These are phyloP conservation scores for Spiromastix sp. DNA, from an alignment of 2,329 filamentous ascomycete genomes.

Conservation along the genomic window DNA sequence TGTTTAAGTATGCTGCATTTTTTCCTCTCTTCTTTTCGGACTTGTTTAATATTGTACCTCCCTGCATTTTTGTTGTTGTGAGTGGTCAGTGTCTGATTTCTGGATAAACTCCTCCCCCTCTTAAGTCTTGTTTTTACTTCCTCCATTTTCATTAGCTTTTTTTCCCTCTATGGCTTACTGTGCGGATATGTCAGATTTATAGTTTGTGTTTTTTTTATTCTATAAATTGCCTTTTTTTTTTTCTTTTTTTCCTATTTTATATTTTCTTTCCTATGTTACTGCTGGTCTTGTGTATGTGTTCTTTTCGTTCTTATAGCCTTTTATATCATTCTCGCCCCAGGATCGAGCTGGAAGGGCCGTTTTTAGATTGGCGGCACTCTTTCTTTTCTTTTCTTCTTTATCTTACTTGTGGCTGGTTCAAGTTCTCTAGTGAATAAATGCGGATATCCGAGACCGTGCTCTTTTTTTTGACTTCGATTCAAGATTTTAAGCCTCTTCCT, in stretches of 20 bases:
- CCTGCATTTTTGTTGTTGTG: slow-evolving; percentile 1
- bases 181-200: background rate
- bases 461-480: background rate
- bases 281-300: background rate
- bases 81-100: too few species aligned
- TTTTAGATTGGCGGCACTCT: too few species aligned
- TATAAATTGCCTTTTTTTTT: background rate
- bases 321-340: too few species aligned
- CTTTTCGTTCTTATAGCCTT: background rate
- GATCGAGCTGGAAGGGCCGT: too few species aligned
- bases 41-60: background rate
- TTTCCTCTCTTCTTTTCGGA: slow-evolving; percentile 7
- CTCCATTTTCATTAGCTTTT: too few species aligned
- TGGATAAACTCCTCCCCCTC: too few species aligned
- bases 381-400: background rate
- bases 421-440: background rate
- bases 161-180: too few species aligned
- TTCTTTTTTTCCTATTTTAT: background rate
- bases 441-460: background rate
- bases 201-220: slow-evolving; percentile 1
- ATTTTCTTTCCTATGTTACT: background rate
- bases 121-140: too few species aligned
- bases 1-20: slow-evolving; percentile 5
- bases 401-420: slow-evolving; percentile 2
- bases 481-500: background rate